phyloP scores from a whole-genome alignment of 139 green algal genomes.

The Chlamydomonas incerta region DNA sequence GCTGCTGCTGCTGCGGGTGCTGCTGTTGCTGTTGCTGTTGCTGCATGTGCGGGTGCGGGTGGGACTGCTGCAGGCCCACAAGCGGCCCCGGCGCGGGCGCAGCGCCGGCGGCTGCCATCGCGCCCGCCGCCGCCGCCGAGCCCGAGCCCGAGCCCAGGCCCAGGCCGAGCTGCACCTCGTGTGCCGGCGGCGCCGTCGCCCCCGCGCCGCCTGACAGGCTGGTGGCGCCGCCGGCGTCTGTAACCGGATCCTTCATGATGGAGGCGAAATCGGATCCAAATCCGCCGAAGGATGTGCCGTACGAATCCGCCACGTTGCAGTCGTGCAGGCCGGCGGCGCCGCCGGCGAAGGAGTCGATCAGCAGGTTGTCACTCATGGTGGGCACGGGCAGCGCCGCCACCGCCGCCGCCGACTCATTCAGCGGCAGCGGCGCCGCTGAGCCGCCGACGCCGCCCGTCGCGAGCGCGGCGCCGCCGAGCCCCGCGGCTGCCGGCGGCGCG shows the following conservation, averaged over 20 bases:
- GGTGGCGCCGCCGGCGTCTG: not conserved
- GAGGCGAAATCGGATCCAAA: not conserved
- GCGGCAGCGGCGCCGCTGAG: not conserved
- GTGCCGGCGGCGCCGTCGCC: not conserved
- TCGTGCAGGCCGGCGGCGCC: not conserved
- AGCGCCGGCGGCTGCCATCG: no score
- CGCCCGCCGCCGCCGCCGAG: no score
- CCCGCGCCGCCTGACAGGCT: not conserved
- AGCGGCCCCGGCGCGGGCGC: no score
- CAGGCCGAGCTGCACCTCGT: not conserved
- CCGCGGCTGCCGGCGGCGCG: not conserved
- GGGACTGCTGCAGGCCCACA: no score
- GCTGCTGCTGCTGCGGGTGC: no score
- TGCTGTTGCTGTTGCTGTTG: no score
- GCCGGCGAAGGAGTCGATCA: no score
- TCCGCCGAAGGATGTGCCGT: not conserved
- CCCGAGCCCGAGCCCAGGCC: no score
- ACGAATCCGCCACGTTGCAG: not conserved
- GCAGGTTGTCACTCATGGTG: no score
- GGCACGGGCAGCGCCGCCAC: no score
- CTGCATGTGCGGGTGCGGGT: no score
- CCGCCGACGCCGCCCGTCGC: not conserved
- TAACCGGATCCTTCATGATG: not conserved
- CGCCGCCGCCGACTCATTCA: no score
- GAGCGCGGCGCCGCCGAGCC: not conserved